Evolutionary conservation across 2,329 filamentous ascomycete genomes (phyloP).

Genomic region (Fonsecaea erecta): DNA sequence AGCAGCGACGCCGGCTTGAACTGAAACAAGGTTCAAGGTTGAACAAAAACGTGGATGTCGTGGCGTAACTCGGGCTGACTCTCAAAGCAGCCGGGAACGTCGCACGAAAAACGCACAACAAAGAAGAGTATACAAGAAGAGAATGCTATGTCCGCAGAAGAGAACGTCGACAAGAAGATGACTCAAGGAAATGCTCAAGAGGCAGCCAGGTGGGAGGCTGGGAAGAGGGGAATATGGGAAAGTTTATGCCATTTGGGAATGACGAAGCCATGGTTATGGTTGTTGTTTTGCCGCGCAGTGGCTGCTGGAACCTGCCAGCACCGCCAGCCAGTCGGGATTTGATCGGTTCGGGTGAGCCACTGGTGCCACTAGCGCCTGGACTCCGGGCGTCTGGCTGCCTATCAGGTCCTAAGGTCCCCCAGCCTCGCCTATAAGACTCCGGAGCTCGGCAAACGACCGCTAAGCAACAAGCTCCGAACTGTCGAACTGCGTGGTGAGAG

Average conservation of each 20-base stretch:
- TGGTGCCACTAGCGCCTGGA: neutral
- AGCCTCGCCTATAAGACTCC: slow-evolving; percentile 1
- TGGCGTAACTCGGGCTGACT: slow-evolving; percentile 8
- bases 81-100: slow-evolving; percentile 12
- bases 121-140: slow-evolving; percentile 6
- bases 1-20: neutral
- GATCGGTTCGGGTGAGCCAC: neutral
- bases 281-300: slow-evolving; percentile 1
- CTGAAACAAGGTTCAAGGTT: neutral
- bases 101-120: slow-evolving; percentile 5
- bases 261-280: slow-evolving; percentile 3
- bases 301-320: slow-evolving; percentile 3
- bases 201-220: neutral
- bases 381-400: neutral
- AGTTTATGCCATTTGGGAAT: slow-evolving; percentile 3
- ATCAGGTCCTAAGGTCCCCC: neutral
- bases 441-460: neutral
- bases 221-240: neutral
- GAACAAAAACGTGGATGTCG: slow-evolving; percentile 7
- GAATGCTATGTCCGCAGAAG: slow-evolving; percentile 3
- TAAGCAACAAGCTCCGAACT: no score
- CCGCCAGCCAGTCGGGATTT: neutral
- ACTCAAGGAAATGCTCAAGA: slow-evolving; percentile 1
- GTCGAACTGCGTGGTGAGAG: neutral
- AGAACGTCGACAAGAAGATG: neutral